A percentile compares a stretch with the other conserved stretches of the same genome.
Conservation (phyloP, 2,329 filamentous ascomycete species). For the Cordyceps cateniannulata region DNA sequence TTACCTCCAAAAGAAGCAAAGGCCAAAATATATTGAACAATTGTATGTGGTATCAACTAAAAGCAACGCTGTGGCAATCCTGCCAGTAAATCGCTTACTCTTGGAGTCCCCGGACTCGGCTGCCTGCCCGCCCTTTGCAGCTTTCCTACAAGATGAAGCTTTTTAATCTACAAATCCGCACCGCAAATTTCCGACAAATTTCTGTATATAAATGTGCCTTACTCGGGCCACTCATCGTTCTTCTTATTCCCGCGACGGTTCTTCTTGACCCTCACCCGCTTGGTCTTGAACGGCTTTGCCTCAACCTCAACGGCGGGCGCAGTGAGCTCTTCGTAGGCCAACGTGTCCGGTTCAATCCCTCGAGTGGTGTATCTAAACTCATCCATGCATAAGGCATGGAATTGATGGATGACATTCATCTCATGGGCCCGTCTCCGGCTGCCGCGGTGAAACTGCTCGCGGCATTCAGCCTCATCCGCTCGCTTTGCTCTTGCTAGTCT, state of each 20-base stretch:
- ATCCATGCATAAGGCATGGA: background rate
- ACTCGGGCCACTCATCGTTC: background rate
- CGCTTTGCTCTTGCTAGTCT: background rate
- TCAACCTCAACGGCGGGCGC: background rate
- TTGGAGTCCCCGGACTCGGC: too few species aligned
- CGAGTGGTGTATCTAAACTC: background rate
- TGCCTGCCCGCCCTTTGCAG: too few species aligned
- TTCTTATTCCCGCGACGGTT: background rate
- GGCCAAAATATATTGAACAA: too few species aligned
- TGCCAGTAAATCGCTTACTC: too few species aligned
- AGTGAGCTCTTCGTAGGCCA: background rate
- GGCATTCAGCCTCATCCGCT: background rate
- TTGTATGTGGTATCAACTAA: too few species aligned
- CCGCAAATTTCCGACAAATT: too few species aligned
- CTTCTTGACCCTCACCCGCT: background rate
- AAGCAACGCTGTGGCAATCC: too few species aligned
- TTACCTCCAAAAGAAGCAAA: background rate
- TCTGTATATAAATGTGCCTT: too few species aligned
- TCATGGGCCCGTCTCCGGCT: background rate
- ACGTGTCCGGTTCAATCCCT: background rate
- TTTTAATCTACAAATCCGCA: too few species aligned
- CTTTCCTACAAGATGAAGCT: too few species aligned
- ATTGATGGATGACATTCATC: background rate
- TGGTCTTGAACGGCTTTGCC: too few species aligned
- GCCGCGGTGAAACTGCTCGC: too few species aligned